A percentile compares a stretch with the other conserved stretches of the same genome.
phyloP scores from a whole-genome alignment of 805 yeast species.

The Schwanniomyces vanrijiae region DNA sequence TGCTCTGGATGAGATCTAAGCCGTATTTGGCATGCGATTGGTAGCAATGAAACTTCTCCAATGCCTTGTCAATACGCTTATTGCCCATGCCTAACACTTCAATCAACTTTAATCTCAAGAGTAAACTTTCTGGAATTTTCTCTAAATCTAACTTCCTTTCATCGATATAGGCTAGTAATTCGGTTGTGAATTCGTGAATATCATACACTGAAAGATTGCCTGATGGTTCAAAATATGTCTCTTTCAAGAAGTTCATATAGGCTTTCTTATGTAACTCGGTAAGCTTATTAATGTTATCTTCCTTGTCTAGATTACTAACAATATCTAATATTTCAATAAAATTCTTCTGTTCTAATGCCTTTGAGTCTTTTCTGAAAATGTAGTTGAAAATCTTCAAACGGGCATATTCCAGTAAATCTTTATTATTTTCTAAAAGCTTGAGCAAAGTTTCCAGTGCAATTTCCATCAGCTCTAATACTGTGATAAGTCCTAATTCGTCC shows the following conservation, averaged over 20 bases:
- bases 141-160: slow-evolving; percentile 21
- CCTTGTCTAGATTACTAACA: neutral
- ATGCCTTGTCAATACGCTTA: slow-evolving; percentile 26
- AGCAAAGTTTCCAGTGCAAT: neutral
- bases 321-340: neutral
- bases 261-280: neutral
- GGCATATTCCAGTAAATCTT: slow-evolving; percentile 2
- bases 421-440: neutral
- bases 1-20: slow-evolving; percentile 40
- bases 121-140: slow-evolving; percentile 25
- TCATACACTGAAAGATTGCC: neutral
- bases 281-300: neutral
- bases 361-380: slow-evolving; percentile 11
- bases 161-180: slow-evolving; percentile 20
- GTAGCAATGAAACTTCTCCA: slow-evolving; percentile 40
- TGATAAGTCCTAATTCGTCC: slow-evolving; percentile 4
- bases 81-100: slow-evolving; percentile 31
- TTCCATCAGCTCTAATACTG: neutral
- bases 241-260: neutral
- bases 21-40: slow-evolving; percentile 38
- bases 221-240: neutral
- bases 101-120: slow-evolving; percentile 31
- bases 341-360: neutral
- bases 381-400: slow-evolving; percentile 12
- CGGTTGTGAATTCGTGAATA: neutral